Evolutionary conservation across 192 early-diverging fungal species (phyloP), one percentile per base, ranked within the genome.

Genomic region (Entophlyctis luteolus): DNA sequence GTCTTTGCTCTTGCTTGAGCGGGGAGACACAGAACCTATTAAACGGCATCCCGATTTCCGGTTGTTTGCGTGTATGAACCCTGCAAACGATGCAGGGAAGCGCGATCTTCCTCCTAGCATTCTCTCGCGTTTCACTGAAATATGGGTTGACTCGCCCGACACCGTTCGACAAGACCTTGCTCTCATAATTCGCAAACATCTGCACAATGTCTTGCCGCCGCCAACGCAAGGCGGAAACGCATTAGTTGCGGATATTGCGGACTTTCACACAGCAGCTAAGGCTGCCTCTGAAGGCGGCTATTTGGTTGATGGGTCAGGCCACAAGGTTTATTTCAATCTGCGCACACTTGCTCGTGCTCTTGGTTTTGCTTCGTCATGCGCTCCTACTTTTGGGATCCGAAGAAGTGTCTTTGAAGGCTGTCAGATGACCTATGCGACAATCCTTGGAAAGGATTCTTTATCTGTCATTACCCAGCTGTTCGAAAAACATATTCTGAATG

Each of bases 11-110:
- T 79, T 99, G 48, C 85, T 95, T 2, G 97, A 99, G 65, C 86
- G 92, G 22, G 97, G 95, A 32, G 93, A 94, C 72, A 85, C 82
- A n/a, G 79, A 86, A 60, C 90, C 90, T 6, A 80, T 99, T 5
- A 71, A 80, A 4, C 85, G 97, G 45, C 97, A 99, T 72, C 87
- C 89, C 5, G 88, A 89, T 38, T 99, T 99, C 81, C 80, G 97
- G 2, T 77, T 99, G 2, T 98, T 99, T 75, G 93, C 90, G 1
- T 99, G 97, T 75, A 99, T 99, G 95, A 99, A 99, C 74, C 97
- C 97, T 33, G 89, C 97, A 20, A 98, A 90, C 31, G 97, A 99
- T 79, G 93, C 96, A 0, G 95, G 95, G 52, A 99, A 99, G 73
- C 86, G 91, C 49, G 93, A 99, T 68, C 79, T 99, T 32, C 91